Evolutionary conservation across 1,284 basidiomycete genomes (phyloP).

Genomic region (Ceratobasidium sp.): DNA sequence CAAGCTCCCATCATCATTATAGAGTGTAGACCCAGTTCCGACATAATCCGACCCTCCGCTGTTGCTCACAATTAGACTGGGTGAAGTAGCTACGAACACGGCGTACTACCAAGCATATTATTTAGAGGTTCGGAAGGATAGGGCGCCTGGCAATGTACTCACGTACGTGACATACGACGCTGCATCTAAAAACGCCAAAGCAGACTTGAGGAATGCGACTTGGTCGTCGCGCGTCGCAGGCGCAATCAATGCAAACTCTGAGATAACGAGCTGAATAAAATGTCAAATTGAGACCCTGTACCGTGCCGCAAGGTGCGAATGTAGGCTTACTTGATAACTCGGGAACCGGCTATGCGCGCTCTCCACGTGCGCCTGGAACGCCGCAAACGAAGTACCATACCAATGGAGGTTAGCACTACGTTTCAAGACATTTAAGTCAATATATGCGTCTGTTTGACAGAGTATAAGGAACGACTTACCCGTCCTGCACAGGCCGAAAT

Average conservation of each 20-base stretch:
- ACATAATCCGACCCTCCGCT: conserved; percentile 25
- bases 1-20: conserved; percentile 22
- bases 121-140: neutral
- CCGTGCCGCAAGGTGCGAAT: neutral
- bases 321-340: conserved; percentile 6
- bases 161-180: conserved; percentile 21
- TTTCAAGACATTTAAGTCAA: neutral
- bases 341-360: conserved; percentile 19
- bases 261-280: neutral
- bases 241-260: conserved; percentile 5
- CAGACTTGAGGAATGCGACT: conserved; percentile 12
- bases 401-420: conserved; percentile 29
- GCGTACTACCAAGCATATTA: neutral
- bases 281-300: too few relatives aligned
- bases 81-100: conserved; percentile 25
- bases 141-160: neutral
- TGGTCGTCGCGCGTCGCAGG: conserved; percentile 18
- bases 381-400: conserved; percentile 18
- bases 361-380: conserved; percentile 24
- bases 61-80: conserved; percentile 6
- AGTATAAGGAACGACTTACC: neutral
- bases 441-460: neutral
- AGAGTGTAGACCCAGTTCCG: conserved; percentile 31
- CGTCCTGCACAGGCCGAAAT: conserved; percentile 18
- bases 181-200: conserved; percentile 2